A percentile compares a stretch with the other conserved stretches of the same genome.
Conservation (phyloP, 805 yeast genomes). For the Ogataea naganishii region DNA sequence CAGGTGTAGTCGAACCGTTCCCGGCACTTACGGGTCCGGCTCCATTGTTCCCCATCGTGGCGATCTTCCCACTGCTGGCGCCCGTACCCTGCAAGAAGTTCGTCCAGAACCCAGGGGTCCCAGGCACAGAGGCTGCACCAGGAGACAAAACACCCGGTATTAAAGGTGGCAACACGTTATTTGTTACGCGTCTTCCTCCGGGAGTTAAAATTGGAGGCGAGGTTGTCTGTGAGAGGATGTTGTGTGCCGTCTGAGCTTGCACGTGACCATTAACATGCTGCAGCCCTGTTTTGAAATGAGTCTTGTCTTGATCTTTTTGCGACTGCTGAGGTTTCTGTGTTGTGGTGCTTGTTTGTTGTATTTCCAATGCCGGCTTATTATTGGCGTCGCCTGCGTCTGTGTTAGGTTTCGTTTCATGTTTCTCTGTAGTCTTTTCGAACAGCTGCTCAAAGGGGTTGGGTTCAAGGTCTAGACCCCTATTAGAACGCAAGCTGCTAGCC, state of each 20-base stretch:
- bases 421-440: conserved; percentile 48
- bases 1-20: too few species aligned
- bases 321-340: conserved; percentile 10
- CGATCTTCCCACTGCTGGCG: too few species aligned
- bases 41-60: too few species aligned
- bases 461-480: conserved; percentile 41
- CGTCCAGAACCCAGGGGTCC: conserved; percentile 49
- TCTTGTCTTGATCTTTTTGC: conserved; percentile 2
- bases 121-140: conserved; percentile 34
- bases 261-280: conserved; percentile 18
- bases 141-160: conserved; percentile 33
- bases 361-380: too few species aligned
- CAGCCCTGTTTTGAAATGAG: conserved; percentile 8
- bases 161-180: conserved; percentile 37
- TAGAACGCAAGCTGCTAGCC: background rate
- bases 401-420: conserved; percentile 2
- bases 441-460: conserved; percentile 95
- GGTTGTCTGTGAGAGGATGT: too few species aligned
- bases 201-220: conserved; percentile 47
- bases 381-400: conserved; percentile 1
- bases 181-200: conserved; percentile 35
- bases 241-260: conserved; percentile 7
- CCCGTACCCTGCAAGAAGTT: conserved; percentile 34
- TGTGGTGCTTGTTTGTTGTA: background rate
- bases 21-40: too few species aligned